Conservation (phyloP, 2,329 filamentous ascomycete genomes). For the Xylariaceae sp. region DNA sequence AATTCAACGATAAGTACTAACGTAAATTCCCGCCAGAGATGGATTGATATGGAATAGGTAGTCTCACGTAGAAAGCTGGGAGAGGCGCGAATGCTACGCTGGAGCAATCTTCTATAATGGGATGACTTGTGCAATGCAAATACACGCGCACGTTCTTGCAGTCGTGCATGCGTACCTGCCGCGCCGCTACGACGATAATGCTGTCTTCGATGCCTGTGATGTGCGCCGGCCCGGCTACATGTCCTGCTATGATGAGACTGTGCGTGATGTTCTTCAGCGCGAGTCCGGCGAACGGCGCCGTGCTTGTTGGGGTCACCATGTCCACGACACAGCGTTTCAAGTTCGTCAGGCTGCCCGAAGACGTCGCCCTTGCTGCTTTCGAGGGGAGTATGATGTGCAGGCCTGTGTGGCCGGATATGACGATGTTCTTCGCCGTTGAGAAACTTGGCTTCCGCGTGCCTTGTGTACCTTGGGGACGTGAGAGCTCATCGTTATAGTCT, state of each 20-base stretch:
- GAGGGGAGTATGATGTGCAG: constrained; percentile 73
- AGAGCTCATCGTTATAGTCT: constrained; percentile 58
- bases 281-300: constrained; percentile 63
- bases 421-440: constrained; percentile 56
- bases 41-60: neutral
- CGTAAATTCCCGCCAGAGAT: neutral
- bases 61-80: constrained; percentile 65
- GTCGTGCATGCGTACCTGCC: constrained; percentile 92
- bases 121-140: constrained; percentile 73
- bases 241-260: constrained; percentile 73
- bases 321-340: constrained; percentile 72
- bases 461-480: constrained; percentile 31
- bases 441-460: constrained; percentile 59
- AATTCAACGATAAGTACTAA: neutral
- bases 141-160: constrained; percentile 80
- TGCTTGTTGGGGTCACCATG: constrained; percentile 64
- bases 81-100: constrained; percentile 75
- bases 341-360: constrained; percentile 68
- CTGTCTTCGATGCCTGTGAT: constrained; percentile 71
- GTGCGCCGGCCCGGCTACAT: constrained; percentile 75
- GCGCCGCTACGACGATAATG: constrained; percentile 71
- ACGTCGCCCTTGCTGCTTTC: constrained; percentile 65
- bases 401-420: constrained; percentile 62
- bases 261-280: constrained; percentile 63
- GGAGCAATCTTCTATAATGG: constrained; percentile 88